These are phyloP conservation scores for Exophiala mesophila DNA, from an alignment of 2,329 filamentous ascomycete genomes.

Conservation along the genomic window DNA sequence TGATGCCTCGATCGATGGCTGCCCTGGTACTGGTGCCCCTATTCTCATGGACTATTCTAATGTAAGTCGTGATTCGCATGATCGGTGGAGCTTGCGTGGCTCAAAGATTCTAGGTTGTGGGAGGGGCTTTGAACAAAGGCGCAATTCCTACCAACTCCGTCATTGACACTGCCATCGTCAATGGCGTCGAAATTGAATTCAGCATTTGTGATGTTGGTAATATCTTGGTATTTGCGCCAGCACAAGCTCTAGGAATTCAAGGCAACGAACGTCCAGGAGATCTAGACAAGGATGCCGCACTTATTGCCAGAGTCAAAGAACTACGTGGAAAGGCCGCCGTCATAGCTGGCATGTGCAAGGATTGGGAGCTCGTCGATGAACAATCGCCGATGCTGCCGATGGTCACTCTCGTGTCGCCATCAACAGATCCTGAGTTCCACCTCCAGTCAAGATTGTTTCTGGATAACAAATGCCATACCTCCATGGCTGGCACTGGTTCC, in stretches of 20 bases:
- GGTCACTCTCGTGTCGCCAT: slow-evolving; percentile 4
- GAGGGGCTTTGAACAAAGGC: slow-evolving; percentile 12
- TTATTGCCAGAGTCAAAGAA: slow-evolving; percentile 12
- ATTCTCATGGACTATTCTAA: slow-evolving; percentile 21
- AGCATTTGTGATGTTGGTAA: slow-evolving; percentile 21
- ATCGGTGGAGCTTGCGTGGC: too few relatives aligned
- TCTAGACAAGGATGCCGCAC: slow-evolving; percentile 6
- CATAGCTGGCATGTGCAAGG: slow-evolving; percentile 11
- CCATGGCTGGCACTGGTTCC: slow-evolving; percentile 21
- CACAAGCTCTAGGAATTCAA: slow-evolving; percentile 14
- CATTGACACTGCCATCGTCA: slow-evolving; percentile 9
- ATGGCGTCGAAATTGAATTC: slow-evolving; percentile 16
- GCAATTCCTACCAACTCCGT: slow-evolving; percentile 10
- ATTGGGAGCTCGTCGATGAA: slow-evolving; percentile 16
- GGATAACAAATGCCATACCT: slow-evolving; percentile 21
- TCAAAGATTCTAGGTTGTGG: too few relatives aligned
- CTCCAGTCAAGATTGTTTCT: slow-evolving; percentile 16
- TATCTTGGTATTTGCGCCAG: slow-evolving; percentile 17
- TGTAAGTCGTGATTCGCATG: too few relatives aligned
- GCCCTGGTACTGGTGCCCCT: slow-evolving; percentile 15
- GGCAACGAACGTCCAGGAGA: slow-evolving; percentile 14
- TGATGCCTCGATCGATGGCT: slow-evolving; percentile 12
- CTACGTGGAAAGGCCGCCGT: slow-evolving; percentile 17
- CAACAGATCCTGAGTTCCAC: slow-evolving; percentile 8
- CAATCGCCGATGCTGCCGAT: slow-evolving; percentile 9